These are phyloP conservation scores for Sonneratia caseolaris DNA, from an alignment of 345 rosid genomes.

Conservation along the genomic window DNA sequence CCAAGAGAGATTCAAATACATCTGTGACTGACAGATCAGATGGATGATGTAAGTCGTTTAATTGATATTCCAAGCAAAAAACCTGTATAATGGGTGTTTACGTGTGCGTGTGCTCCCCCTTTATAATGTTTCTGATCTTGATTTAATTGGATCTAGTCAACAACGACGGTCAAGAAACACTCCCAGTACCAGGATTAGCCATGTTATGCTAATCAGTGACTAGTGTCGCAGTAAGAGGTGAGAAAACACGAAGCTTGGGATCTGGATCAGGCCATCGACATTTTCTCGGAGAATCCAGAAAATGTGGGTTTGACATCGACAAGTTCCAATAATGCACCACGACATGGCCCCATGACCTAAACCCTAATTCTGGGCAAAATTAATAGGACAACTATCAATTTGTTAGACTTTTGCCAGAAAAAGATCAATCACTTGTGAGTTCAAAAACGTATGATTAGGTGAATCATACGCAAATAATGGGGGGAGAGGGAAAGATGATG, in stretches of 20 bases:
- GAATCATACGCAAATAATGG: conserved; percentile 3
- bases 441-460: conserved; percentile 2
- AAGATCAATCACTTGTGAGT: background rate
- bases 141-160: too few species aligned
- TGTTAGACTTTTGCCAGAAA: background rate
- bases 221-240: background rate
- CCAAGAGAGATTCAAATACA: background rate
- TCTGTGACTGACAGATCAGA: background rate
- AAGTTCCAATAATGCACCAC: background rate
- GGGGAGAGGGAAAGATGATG: background rate
- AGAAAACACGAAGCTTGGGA: background rate
- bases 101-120: too few species aligned
- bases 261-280: background rate
- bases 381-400: background rate
- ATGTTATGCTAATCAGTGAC: background rate
- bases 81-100: too few species aligned
- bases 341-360: background rate
- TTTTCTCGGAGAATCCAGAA: background rate
- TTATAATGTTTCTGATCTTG: too few species aligned
- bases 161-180: too few species aligned
- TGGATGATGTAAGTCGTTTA: background rate
- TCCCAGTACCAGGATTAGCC: background rate
- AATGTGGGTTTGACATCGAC: background rate
- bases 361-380: background rate
- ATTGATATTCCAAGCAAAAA: background rate